Evolutionary conservation across 2,329 filamentous ascomycete species (phyloP), one percentile per base, ranked within the genome.

Genomic region (Drechslerella coelobrocha): DNA sequence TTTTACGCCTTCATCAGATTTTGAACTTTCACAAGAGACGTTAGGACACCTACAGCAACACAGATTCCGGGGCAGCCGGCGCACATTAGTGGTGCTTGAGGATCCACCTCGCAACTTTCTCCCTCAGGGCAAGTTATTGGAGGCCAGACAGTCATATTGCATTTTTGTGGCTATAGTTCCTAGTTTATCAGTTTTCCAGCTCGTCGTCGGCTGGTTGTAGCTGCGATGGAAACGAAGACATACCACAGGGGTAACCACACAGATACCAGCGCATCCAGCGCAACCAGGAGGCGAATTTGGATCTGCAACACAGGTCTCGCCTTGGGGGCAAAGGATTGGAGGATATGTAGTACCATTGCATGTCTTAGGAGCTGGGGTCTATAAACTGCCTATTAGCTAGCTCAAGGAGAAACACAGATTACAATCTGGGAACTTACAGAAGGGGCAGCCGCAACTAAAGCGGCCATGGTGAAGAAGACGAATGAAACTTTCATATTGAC

Each of bases 1-100:
- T 26, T 19, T 43, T 7, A 27, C 7, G 3, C n/a, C 9, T 41
- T 55, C 26, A 23, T 43, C 19, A 27, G 9, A 50, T 19, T 52
- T 29, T 8, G 23, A 9, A 12, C 10, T 9, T 29, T 52, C 10
- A 31, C 6, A 29, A 29, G 2, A 27, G 23, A 29, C 2, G 48
- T 52, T 29, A 2, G 48, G 27, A 29, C 17, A 29, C 52, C n/a
- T 41, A 55, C 50, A 34, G 50, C 9, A 55, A 55, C 51, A 39
- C 51, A 54, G 26, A 54, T 54, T n/a, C 51, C 51, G 14, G 51
- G 51, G 51, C 51, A 54, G 51, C 51, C 51, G 23, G 51, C 51
- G 29, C 51, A 54, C 19, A 45, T 14, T n/a, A 6, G 7, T 45
- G 52, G 31, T 6, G 52, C 26, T 5, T 39, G 24, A 2, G 52